A percentile compares a stretch with the other conserved stretches of the same genome.
phyloP scores from a whole-genome alignment of 2,329 filamentous ascomycete genomes.

The Ophiostoma tasmaniense region DNA sequence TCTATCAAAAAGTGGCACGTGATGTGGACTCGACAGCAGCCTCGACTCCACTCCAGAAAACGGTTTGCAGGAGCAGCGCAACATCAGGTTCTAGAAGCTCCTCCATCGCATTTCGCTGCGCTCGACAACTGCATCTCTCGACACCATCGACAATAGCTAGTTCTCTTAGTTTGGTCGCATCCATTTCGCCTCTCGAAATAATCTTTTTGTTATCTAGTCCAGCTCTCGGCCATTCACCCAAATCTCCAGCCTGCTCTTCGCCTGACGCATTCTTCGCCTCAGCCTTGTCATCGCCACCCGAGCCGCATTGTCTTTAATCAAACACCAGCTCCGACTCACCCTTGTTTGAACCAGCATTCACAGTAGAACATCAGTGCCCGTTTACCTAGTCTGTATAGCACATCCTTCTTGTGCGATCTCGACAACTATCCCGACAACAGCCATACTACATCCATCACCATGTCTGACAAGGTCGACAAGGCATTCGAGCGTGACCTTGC shows the following conservation, averaged over 20 bases:
- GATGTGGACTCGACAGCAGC: not conserved
- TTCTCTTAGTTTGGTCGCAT: not conserved
- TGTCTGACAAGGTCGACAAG: slow-evolving; percentile 16
- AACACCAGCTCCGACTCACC: not conserved
- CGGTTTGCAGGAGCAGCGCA: not conserved
- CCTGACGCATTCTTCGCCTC: not conserved
- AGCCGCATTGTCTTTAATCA: not conserved
- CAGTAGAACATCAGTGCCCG: not conserved
- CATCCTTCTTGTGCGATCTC: no score
- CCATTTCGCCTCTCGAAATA: not conserved
- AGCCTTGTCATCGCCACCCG: not conserved
- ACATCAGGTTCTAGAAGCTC: slow-evolving; percentile 5
- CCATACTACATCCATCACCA: not conserved
- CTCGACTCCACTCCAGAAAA: not conserved
- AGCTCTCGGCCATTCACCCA: not conserved
- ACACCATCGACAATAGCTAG: not conserved
- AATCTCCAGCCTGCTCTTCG: not conserved
- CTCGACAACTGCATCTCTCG: not conserved
- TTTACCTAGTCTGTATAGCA: no score
- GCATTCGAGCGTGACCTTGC: slow-evolving; percentile 69
- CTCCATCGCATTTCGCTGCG: not conserved
- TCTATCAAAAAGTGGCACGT: not conserved
- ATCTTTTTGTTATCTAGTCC: not conserved
- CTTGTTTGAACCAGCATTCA: not conserved
- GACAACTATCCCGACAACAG: not conserved